Evolutionary conservation across 805 yeast species (phyloP).

Genomic region (Nakazawaea ishiwadae): DNA sequence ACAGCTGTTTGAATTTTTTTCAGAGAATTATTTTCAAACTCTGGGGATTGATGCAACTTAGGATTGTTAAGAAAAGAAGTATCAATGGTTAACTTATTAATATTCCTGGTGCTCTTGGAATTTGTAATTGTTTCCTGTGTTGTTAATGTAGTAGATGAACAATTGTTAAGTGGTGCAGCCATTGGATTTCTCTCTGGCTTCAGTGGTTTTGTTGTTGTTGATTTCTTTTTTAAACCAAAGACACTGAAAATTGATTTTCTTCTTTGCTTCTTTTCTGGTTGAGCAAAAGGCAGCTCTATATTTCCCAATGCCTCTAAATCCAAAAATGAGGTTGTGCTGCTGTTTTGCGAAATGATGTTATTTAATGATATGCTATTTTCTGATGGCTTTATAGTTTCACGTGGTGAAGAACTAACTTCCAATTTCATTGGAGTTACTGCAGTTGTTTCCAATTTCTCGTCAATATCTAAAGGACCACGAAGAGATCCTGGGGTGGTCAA

Average conservation of each 20-base stretch:
- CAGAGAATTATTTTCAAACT: neutral
- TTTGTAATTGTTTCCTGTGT: constrained; percentile 5
- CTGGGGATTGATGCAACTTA: neutral
- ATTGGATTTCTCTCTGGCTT: neutral
- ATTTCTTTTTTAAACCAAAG: constrained; percentile 15
- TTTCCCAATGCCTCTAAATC: neutral
- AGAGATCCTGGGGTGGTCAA: too few relatives aligned
- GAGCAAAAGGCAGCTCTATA: neutral
- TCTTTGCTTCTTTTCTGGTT: constrained; percentile 13
- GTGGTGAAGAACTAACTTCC: neutral
- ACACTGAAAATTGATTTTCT: constrained; percentile 24
- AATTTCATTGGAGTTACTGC: neutral
- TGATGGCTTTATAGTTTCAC: neutral
- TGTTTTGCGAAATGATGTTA: neutral
- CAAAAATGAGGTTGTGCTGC: neutral
- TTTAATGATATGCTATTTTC: neutral
- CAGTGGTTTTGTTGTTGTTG: neutral
- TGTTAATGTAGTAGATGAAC: constrained; percentile 3
- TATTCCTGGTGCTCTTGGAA: constrained; percentile 8
- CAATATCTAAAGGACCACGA: too few relatives aligned
- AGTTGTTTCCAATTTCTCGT: too few relatives aligned
- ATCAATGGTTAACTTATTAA: constrained; percentile 9
- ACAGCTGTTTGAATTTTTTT: neutral
- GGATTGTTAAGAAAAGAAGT: constrained; percentile 1
- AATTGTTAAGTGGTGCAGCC: constrained; percentile 1